Base-by-base conservation (phyloP, 2,329 filamentous ascomycete species). In the Exophiala viscosa region DNA sequence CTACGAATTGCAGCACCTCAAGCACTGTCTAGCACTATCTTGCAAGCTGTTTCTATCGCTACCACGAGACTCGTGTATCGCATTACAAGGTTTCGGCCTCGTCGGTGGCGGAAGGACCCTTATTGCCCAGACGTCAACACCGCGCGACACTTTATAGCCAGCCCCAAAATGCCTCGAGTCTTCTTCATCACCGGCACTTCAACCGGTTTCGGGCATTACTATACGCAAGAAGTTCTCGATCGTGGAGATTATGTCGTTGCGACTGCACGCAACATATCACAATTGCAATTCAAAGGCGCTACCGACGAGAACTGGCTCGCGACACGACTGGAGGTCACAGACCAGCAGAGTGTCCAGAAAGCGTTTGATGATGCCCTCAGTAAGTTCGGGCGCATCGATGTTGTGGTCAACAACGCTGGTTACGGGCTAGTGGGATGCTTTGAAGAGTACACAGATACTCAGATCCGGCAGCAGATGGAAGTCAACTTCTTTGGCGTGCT, bases 371-470 rank as follows among this genome's bases (percentile, higher is more conserved):
- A 3, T 9, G n/a, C 35, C 7, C 10, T 50, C 20, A 32, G 43
- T 7, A 34, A 45, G 9, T 46, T 59, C 36, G 53, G 48, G 23
- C 28, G 38, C 32, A 57, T 66, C n/a, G 63, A 65, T 32, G 57
- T 63, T 14, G 50, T 66, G 23, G 54, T 66, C 31, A 65, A 64
- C 44, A 66, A 66, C 32, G 64, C 64, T 14, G 64, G 58, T 2
- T 62, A 62, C 34, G 48, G 51, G 3, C 11, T 54, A 10, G 14
- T 47, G 1, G 58, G 60, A 5, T 34, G 52, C 13, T 34, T 60
- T 14, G 61, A 65, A 18, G 52, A 52, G 1, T 28, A 63, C 8
- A 62, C 63, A 38, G 59, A 54, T 18, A 40, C 45, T n/a, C 36
- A 33, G 5, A 41, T 45, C 13, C 50, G 53, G 10, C 17, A 44